Conservation (phyloP, 2,329 filamentous ascomycete genomes). For the Truncatella angustata region DNA sequence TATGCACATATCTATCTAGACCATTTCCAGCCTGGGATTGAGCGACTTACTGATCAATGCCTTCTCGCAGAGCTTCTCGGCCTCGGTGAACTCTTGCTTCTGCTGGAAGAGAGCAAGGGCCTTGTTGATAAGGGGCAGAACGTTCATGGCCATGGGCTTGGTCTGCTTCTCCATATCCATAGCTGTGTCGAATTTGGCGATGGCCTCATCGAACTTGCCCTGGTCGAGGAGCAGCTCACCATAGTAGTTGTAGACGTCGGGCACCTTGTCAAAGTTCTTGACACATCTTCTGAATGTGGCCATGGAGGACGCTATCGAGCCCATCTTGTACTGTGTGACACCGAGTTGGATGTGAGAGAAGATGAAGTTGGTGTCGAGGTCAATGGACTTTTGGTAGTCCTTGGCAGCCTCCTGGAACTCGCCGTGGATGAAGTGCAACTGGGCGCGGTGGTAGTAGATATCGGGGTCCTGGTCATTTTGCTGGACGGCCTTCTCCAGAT, state of each 20-base stretch:
- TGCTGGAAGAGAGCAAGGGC: conserved; percentile 95
- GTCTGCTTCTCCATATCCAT: conserved; percentile 97
- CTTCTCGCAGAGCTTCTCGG: conserved; percentile 95
- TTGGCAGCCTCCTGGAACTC: conserved; percentile 93
- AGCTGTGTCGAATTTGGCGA: conserved; percentile 98
- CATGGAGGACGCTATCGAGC: conserved; percentile 95
- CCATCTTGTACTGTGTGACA: conserved; percentile 99
- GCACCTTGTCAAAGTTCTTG: conserved; percentile 96
- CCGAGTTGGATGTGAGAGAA: conserved; percentile 99
- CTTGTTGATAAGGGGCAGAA: conserved; percentile 97
- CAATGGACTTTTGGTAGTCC: conserved; percentile 99
- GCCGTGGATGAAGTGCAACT: conserved; percentile 95
- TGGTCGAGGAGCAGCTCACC: conserved; percentile 96
- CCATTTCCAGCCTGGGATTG: conserved; percentile 12
- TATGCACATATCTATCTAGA: no score
- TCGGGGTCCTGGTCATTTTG: conserved; percentile 90
- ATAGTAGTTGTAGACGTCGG: conserved; percentile 99
- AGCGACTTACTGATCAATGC: conserved; percentile 82
- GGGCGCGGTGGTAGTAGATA: conserved; percentile 98
- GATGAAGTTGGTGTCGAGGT: conserved; percentile 93
- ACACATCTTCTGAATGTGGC: conserved; percentile 95
- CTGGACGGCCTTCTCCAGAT: conserved; percentile 81
- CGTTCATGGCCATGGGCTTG: conserved; percentile 95
- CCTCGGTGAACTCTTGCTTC: conserved; percentile 94
- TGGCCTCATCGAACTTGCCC: conserved; percentile 90